These are phyloP conservation scores for Angomonas deanei DNA, from an alignment of 208 protist genomes.

Conservation along the genomic window DNA sequence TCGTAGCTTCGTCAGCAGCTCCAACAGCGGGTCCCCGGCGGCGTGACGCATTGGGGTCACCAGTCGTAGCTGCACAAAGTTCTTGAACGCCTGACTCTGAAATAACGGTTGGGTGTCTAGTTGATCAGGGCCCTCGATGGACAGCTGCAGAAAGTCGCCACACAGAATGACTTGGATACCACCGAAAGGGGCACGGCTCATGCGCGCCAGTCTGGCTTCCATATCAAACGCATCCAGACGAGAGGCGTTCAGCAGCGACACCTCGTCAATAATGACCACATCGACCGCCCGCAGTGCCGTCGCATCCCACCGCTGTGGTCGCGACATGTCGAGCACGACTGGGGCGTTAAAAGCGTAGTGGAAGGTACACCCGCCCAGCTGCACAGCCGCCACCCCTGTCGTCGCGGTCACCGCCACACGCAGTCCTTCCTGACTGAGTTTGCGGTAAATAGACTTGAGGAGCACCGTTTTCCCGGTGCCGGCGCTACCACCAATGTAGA, in stretches of 20 bases:
- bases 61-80: constrained; percentile 52
- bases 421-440: constrained; percentile 50
- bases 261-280: constrained; percentile 90
- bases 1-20: constrained; percentile 54
- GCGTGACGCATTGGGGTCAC: constrained; percentile 81
- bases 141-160: constrained; percentile 92
- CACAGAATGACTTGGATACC: constrained; percentile 89
- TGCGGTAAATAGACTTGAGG: constrained; percentile 68
- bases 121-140: constrained; percentile 14
- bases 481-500: constrained; percentile 85
- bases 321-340: constrained; percentile 9
- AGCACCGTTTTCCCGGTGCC: constrained; percentile 90
- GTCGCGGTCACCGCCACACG: constrained; percentile 86
- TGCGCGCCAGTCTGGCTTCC: constrained; percentile 69
- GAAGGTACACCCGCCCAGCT: constrained; percentile 90
- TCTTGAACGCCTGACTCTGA: constrained; percentile 41
- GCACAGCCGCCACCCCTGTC: constrained; percentile 84
- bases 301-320: constrained; percentile 39
- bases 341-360: constrained; percentile 80
- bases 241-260: constrained; percentile 78
- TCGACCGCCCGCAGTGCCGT: constrained; percentile 81
- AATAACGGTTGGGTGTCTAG: constrained; percentile 40
- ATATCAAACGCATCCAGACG: constrained; percentile 85
- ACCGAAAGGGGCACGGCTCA: constrained; percentile 67
- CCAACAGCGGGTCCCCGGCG: constrained; percentile 41